These are phyloP conservation scores for Phytopythium boreale DNA, from an alignment of 352 stramenopile genomes.

Conservation along the genomic window DNA sequence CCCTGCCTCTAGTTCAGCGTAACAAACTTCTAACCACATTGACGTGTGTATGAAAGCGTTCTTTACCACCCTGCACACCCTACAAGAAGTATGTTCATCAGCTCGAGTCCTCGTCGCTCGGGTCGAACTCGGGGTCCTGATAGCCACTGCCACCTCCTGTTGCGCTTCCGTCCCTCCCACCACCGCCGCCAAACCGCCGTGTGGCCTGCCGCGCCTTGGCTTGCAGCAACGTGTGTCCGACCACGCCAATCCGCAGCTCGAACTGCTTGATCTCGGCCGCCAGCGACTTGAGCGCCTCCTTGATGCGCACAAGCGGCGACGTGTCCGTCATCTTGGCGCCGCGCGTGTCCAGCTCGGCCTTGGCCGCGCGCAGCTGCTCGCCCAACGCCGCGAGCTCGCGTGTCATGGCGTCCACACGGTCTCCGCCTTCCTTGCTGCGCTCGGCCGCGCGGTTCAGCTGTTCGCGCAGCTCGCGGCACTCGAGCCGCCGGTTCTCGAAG, in stretches of 20 bases:
- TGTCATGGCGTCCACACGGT: conserved; percentile 77
- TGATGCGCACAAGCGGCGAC: conserved; percentile 81
- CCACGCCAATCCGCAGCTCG: conserved; percentile 77
- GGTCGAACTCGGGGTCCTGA: conserved; percentile 74
- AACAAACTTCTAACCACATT: not conserved
- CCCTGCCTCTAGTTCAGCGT: not conserved
- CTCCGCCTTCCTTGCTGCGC: conserved; percentile 58
- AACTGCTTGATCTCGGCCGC: conserved; percentile 78
- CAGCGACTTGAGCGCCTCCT: conserved; percentile 77
- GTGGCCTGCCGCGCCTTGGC: conserved; percentile 62
- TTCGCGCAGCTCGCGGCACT: conserved; percentile 65
- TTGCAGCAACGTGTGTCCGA: conserved; percentile 75
- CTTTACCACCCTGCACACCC: not conserved
- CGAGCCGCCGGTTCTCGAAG: conserved; percentile 48
- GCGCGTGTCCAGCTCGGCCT: conserved; percentile 74
- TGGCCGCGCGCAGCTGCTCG: conserved; percentile 75
- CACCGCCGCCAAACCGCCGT: conserved; percentile 20
- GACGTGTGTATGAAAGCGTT: not conserved
- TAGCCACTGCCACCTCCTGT: conserved; percentile 37
- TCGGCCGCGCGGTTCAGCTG: conserved; percentile 59
- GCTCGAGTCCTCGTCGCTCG: conserved; percentile 79
- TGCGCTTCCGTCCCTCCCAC: conserved; percentile 26
- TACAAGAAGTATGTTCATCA: conserved; percentile 16
- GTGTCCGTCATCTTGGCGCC: conserved; percentile 87
- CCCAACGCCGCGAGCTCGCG: conserved; percentile 67